Percentiles rank a stretch among this genome's conserved stretches.
phyloP scores from a whole-genome alignment of 495 filamentous ascomycete genomes.

The Acidomyces sp. region DNA sequence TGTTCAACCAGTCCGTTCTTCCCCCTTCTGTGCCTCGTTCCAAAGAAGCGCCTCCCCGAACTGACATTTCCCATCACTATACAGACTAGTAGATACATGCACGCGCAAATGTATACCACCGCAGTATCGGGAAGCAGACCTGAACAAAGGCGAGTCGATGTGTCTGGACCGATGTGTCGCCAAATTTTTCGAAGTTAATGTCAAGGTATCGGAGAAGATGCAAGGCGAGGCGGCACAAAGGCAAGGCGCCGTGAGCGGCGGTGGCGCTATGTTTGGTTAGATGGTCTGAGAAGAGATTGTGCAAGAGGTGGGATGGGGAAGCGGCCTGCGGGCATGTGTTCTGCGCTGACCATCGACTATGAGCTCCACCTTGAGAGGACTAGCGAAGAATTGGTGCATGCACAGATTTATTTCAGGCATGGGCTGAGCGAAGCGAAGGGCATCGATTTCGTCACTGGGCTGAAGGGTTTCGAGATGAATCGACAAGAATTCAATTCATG shows the following conservation, averaged over 20 bases:
- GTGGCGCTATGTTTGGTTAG: slow-evolving; percentile 20
- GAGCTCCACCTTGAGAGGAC: too few species aligned
- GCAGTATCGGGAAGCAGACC: slow-evolving; percentile 84
- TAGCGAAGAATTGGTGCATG: too few species aligned
- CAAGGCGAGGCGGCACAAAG: slow-evolving; percentile 47
- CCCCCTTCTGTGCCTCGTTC: neutral
- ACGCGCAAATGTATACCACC: slow-evolving; percentile 79
- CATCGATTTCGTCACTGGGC: too few species aligned
- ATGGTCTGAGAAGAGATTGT: too few species aligned
- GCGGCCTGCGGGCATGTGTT: too few species aligned
- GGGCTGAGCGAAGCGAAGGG: too few species aligned
- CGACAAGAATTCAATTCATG: too few species aligned
- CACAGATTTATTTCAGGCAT: too few species aligned
- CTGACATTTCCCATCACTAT: slow-evolving; percentile 2
- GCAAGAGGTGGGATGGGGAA: too few species aligned
- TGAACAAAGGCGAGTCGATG: slow-evolving; percentile 96
- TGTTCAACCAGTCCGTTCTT: slow-evolving; percentile 72
- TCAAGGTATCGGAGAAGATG: slow-evolving; percentile 82
- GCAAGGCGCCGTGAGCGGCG: slow-evolving; percentile 30
- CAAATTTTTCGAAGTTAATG: slow-evolving; percentile 95
- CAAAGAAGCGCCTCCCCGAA: neutral
- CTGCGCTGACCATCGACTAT: too few species aligned
- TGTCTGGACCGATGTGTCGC: slow-evolving; percentile 91
- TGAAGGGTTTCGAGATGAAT: too few species aligned
- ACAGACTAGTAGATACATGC: slow-evolving; percentile 75